A percentile compares a stretch with the other conserved stretches of the same genome.
These are phyloP conservation scores for Jamesozyma rosinii DNA, from an alignment of 805 yeast species.

Conservation along the genomic window DNA sequence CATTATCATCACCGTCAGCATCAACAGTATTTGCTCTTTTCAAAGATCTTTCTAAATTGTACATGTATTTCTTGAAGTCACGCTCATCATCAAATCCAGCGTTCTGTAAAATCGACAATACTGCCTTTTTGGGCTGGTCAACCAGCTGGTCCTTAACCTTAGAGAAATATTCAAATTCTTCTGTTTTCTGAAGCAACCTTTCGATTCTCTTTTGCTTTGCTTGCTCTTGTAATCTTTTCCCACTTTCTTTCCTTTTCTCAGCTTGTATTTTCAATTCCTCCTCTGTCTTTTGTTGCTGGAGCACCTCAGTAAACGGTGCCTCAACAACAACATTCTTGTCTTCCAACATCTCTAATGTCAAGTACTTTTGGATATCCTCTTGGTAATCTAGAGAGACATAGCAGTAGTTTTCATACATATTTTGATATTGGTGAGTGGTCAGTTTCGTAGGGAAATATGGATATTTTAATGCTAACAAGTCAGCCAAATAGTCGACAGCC, in stretches of 20 bases:
- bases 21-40: conserved; percentile 59
- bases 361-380: conserved; percentile 46
- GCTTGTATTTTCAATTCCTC: conserved; percentile 74
- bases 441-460: conserved; percentile 83
- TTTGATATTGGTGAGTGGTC: conserved; percentile 51
- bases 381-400: conserved; percentile 64
- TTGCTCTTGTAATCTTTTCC: conserved; percentile 83
- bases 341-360: conserved; percentile 58
- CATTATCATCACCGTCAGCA: conserved; percentile 46
- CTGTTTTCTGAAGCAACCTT: conserved; percentile 68
- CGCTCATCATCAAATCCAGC: conserved; percentile 74
- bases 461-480: conserved; percentile 66
- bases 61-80: conserved; percentile 59
- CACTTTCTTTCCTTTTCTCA: conserved; percentile 74
- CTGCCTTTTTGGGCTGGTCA: conserved; percentile 43
- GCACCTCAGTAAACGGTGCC: conserved; percentile 63
- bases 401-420: conserved; percentile 65
- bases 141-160: conserved; percentile 45
- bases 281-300: conserved; percentile 64
- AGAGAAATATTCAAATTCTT: conserved; percentile 65
- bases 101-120: conserved; percentile 45
- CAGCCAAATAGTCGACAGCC: conserved; percentile 53
- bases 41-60: conserved; percentile 57
- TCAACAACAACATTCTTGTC: conserved; percentile 68
- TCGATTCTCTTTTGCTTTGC: conserved; percentile 79